Conservation (phyloP, 139 green algal genomes). For the Chlamydomonas incerta region DNA sequence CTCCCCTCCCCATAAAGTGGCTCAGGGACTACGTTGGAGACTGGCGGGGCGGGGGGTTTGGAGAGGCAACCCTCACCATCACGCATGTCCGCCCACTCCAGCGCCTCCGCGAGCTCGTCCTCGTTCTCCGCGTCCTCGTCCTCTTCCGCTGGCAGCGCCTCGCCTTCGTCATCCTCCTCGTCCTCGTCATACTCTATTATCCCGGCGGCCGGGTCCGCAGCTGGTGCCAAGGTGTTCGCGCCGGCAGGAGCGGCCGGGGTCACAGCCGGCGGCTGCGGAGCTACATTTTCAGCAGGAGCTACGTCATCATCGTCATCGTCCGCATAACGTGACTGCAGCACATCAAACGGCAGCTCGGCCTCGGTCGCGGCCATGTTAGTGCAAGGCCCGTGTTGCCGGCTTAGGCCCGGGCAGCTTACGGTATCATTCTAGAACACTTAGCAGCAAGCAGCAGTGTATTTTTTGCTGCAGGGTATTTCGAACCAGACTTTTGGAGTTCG, state of each 20-base stretch:
- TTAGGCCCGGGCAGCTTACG: no score
- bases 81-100: constrained; percentile 82
- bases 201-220: constrained; percentile 5
- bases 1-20: no score
- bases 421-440: no score
- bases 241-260: not conserved
- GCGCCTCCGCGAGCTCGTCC: constrained; percentile 66
- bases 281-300: no score
- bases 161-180: constrained; percentile 26
- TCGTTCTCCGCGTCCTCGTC: constrained; percentile 65
- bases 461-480: no score
- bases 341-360: constrained; percentile 31
- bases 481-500: no score
- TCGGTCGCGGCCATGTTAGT: not conserved
- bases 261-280: not conserved
- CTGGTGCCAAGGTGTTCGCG: not conserved
- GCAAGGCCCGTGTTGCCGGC: no score
- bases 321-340: constrained; percentile 30
- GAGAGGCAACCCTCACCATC: constrained; percentile 76
- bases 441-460: no score
- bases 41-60: no score
- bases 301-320: constrained; percentile 19
- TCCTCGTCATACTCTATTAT: constrained; percentile 35
- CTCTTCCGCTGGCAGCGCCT: constrained; percentile 46
- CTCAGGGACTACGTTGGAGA: no score